These are phyloP conservation scores for Cymbopogon citratus DNA, from an alignment of 176 grass and related monocot genomes.

Conservation along the genomic window DNA sequence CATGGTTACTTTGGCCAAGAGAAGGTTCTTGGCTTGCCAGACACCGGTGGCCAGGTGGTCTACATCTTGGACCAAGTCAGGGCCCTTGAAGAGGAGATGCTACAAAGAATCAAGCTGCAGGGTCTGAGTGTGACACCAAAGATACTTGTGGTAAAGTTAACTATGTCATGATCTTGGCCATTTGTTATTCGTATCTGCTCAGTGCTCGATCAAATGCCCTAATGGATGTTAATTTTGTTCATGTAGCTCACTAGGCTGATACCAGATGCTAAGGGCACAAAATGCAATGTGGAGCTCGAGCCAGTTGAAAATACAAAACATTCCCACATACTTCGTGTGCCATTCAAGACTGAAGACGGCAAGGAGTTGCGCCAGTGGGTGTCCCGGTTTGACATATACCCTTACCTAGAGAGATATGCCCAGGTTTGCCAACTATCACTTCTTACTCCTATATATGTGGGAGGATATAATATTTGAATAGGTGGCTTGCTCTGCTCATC, in stretches of 20 bases:
- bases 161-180: not conserved
- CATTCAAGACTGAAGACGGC: constrained; percentile 65
- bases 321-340: constrained; percentile 79
- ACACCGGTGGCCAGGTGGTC: constrained; percentile 95
- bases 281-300: constrained; percentile 92
- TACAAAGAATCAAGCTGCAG: constrained; percentile 84
- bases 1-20: constrained; percentile 98
- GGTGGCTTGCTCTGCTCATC: not conserved
- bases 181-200: not conserved
- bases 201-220: not conserved
- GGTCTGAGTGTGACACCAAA: constrained; percentile 70
- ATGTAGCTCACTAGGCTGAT: constrained; percentile 92
- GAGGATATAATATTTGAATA: not conserved
- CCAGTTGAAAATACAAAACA: constrained; percentile 66
- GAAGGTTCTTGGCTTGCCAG: constrained; percentile 94
- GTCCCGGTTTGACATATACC: constrained; percentile 91
- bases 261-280: constrained; percentile 88
- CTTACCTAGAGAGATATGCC: constrained; percentile 95
- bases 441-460: not conserved
- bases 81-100: constrained; percentile 85
- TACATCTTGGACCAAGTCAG: constrained; percentile 98
- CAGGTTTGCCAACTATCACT: constrained; percentile 43
- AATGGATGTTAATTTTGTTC: not conserved
- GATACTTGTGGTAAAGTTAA: constrained; percentile 86
- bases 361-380: constrained; percentile 74